These are phyloP conservation scores for Leonotis leonurus DNA, from an alignment of 257 asterid genomes.

Conservation along the genomic window DNA sequence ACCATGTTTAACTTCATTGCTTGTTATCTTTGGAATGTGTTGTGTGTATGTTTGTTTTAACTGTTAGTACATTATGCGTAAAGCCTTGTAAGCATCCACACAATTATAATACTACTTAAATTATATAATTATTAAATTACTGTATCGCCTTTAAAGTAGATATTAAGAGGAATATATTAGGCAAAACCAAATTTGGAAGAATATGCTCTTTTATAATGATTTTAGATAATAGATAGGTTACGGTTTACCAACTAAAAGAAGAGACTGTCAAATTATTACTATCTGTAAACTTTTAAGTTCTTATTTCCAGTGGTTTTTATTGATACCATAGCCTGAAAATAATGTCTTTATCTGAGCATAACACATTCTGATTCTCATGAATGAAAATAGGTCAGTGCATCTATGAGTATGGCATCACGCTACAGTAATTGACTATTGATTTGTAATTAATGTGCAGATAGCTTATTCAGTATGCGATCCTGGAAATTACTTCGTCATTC, in stretches of 20 bases:
- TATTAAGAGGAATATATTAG: too few relatives aligned
- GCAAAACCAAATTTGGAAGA: too few relatives aligned
- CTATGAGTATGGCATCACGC: not conserved
- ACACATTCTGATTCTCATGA: slow-evolving; percentile 3
- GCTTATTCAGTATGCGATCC: slow-evolving; percentile 71
- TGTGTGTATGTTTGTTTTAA: too few relatives aligned
- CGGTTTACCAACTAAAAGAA: slow-evolving; percentile 1
- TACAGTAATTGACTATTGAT: not conserved
- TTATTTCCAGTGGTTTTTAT: not conserved
- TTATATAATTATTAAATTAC: too few relatives aligned
- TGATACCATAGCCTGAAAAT: not conserved
- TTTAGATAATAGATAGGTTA: too few relatives aligned
- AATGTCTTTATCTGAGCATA: not conserved
- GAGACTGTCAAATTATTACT: not conserved
- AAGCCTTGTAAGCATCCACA: too few relatives aligned
- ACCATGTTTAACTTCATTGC: slow-evolving; percentile 9
- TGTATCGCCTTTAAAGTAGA: too few relatives aligned
- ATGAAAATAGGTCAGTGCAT: not conserved
- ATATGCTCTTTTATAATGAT: too few relatives aligned
- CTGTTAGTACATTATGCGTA: too few relatives aligned
- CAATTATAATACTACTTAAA: too few relatives aligned
- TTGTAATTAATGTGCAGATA: slow-evolving; percentile 42
- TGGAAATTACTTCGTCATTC: slow-evolving; percentile 87
- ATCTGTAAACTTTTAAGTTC: not conserved
- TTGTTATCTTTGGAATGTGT: not conserved